Conservation (phyloP, 768 basidiomycete species). For the Boletus rubroflammeus region DNA sequence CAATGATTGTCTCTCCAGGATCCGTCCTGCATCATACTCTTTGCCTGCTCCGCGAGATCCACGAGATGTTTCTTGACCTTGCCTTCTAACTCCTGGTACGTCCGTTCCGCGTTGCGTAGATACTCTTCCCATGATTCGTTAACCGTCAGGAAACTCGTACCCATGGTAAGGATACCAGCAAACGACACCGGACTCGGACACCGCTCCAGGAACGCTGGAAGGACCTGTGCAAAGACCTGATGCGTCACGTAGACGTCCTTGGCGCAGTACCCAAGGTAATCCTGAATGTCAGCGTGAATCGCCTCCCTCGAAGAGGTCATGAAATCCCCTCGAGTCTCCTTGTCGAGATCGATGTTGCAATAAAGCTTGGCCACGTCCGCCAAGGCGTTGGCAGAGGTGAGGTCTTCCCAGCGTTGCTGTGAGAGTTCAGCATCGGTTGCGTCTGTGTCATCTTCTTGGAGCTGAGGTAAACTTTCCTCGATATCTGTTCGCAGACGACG, state of each 20-base stretch:
- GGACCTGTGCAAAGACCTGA: slow-evolving; percentile 66
- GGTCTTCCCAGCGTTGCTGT: slow-evolving; percentile 82
- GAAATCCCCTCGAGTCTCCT: slow-evolving; percentile 73
- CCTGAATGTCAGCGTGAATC: slow-evolving; percentile 60
- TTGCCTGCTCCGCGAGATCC: slow-evolving; percentile 61
- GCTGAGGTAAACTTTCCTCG: slow-evolving; percentile 39
- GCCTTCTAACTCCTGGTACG: slow-evolving; percentile 68
- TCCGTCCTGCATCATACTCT: slow-evolving; percentile 44
- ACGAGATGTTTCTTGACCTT: slow-evolving; percentile 59
- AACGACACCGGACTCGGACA: slow-evolving; percentile 95
- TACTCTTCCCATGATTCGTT: slow-evolving; percentile 89
- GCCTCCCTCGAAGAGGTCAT: slow-evolving; percentile 63
- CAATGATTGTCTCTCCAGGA: slow-evolving; percentile 74
- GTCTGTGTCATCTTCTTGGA: slow-evolving; percentile 35
- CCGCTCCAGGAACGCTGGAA: slow-evolving; percentile 75
- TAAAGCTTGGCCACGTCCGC: slow-evolving; percentile 90
- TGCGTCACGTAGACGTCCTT: slow-evolving; percentile 84
- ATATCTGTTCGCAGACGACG: slow-evolving; percentile 36
- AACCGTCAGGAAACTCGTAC: slow-evolving; percentile 85
- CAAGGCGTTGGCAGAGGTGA: slow-evolving; percentile 89
- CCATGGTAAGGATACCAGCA: slow-evolving; percentile 88
- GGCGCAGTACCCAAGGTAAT: slow-evolving; percentile 83
- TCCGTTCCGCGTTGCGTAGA: slow-evolving; percentile 69
- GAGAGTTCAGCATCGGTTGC: slow-evolving; percentile 41
- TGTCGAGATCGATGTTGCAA: slow-evolving; percentile 76